These are phyloP conservation scores for Coemansia sp. DNA, from an alignment of 192 early-diverging fungal species.

Conservation along the genomic window DNA sequence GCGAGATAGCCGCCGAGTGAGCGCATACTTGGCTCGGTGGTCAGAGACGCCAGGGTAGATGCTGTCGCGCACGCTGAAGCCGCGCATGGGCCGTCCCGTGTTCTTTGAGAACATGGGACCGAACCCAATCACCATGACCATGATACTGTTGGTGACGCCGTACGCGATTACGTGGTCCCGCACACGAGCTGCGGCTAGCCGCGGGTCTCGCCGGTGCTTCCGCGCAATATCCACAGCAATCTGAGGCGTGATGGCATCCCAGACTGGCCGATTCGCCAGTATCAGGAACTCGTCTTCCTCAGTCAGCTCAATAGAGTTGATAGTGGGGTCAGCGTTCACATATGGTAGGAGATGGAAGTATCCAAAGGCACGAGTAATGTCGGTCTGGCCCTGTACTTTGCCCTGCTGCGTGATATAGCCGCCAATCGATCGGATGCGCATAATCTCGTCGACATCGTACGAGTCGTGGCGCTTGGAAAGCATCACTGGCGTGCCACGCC, in stretches of 20 bases:
- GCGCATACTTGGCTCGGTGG: slow-evolving; percentile 53
- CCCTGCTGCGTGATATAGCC: slow-evolving; percentile 79
- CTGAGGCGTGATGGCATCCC: slow-evolving; percentile 80
- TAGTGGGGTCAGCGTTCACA: slow-evolving; percentile 85
- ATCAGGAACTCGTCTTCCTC: slow-evolving; percentile 84
- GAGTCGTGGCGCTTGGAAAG: slow-evolving; percentile 77
- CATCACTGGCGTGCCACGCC: slow-evolving; percentile 69
- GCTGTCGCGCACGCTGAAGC: slow-evolving; percentile 58
- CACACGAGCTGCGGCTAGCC: slow-evolving; percentile 79
- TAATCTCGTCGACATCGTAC: slow-evolving; percentile 68
- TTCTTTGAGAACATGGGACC: slow-evolving; percentile 75
- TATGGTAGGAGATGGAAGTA: slow-evolving; percentile 82
- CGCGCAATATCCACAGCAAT: slow-evolving; percentile 86
- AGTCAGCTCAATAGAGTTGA: slow-evolving; percentile 70
- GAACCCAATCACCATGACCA: slow-evolving; percentile 91
- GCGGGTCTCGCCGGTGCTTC: slow-evolving; percentile 74
- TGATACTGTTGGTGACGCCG: slow-evolving; percentile 73
- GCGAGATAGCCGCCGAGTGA: slow-evolving; percentile 50
- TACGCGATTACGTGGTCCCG: slow-evolving; percentile 88
- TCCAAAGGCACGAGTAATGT: slow-evolving; percentile 83
- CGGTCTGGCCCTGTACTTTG: slow-evolving; percentile 74
- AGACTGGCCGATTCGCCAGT: slow-evolving; percentile 73
- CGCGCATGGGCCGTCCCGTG: slow-evolving; percentile 50
- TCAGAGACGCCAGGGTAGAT: slow-evolving; percentile 52
- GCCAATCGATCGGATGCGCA: slow-evolving; percentile 78